Evolutionary conservation across 2,329 filamentous ascomycete genomes (phyloP), one percentile per base, ranked within the genome.

Genomic region (Claviceps sp.): DNA sequence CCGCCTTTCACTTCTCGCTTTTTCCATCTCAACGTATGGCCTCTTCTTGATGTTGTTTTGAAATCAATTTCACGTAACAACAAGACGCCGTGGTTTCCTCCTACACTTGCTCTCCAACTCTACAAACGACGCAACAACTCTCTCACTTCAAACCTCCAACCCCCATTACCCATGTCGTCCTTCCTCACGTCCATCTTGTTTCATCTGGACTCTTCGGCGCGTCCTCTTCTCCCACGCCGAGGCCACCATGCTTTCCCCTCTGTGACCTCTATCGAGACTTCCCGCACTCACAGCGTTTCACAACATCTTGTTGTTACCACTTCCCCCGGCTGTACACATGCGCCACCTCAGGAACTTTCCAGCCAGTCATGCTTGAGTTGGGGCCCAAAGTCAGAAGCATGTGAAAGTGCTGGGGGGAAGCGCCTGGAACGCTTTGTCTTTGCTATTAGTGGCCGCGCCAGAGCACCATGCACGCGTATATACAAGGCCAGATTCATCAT

Each of bases 241-340:
- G 22, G 14, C 3, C 6, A 38, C 13, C 3, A 40, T 41, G 37
- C 38, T 22, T 41, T 48, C 22, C 38, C 40, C 40, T 13, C 30
- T 13, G 37, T 17, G 22, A 13, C 19, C 5, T n/a, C 17, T 24
- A 34, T 46, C 22, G 16, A 16, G 17, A 13, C 19, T 40, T 38
- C 47, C 22, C 3, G 30, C 52, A 44, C 38, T 43, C 26, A 43
- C 52, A 47, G 13, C 30, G 52, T 53, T 50, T 43, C 52, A 53
- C 52, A 50, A 13, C 52, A 50, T 50, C 22, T 46, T 44, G 42
- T 13, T 47, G 41, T 44, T 40, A 43, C 24, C 52, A 47, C 34
- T 14, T 39, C 11, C n/a, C n/a, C 19, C n/a, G 39, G 42, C 44
- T 34, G 41, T 46, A 22, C 38, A 43, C 17, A 47, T 47, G 37